phyloP scores from a whole-genome alignment of 306 rosid species.

The Hippophae tibetana region DNA sequence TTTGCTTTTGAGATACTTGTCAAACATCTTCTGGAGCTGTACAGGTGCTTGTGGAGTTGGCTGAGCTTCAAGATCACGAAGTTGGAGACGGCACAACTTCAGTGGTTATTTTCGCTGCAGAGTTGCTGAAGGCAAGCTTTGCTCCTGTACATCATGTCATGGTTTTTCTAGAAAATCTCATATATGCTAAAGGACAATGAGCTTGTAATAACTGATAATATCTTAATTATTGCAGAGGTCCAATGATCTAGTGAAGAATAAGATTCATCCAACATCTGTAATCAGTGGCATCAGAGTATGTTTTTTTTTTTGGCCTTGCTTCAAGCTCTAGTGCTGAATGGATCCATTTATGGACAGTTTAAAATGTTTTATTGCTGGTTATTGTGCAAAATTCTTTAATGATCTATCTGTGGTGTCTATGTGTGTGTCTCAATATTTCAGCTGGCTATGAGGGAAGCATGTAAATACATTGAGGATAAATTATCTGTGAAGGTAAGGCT shows the following conservation, averaged over 20 bases:
- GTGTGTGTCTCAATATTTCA: slow-evolving; percentile 3
- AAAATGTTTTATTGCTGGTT: no score
- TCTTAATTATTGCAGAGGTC: slow-evolving; percentile 51
- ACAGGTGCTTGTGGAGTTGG: slow-evolving; percentile 89
- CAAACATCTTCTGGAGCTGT: slow-evolving; percentile 1
- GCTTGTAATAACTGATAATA: slow-evolving; percentile 1
- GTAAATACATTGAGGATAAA: slow-evolving; percentile 82
- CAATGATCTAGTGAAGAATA: slow-evolving; percentile 87
- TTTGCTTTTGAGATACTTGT: neutral
- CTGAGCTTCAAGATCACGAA: slow-evolving; percentile 91
- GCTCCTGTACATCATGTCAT: neutral
- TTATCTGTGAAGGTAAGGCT: slow-evolving; percentile 61
- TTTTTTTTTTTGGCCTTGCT: neutral
- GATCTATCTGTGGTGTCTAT: no score
- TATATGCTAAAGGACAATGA: slow-evolving; percentile 9
- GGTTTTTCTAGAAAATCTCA: neutral
- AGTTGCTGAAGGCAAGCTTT: slow-evolving; percentile 62
- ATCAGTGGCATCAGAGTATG: slow-evolving; percentile 87
- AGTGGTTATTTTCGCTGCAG: slow-evolving; percentile 89
- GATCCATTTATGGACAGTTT: no score
- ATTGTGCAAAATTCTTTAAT: no score
- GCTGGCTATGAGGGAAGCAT: slow-evolving; percentile 99
- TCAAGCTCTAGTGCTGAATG: no score
- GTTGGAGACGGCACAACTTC: slow-evolving; percentile 99
- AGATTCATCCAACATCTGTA: slow-evolving; percentile 95